Percentiles rank a stretch among this genome's conserved stretches.
phyloP scores from a whole-genome alignment of 169 alveolate species.

The Eimeria tenella region DNA sequence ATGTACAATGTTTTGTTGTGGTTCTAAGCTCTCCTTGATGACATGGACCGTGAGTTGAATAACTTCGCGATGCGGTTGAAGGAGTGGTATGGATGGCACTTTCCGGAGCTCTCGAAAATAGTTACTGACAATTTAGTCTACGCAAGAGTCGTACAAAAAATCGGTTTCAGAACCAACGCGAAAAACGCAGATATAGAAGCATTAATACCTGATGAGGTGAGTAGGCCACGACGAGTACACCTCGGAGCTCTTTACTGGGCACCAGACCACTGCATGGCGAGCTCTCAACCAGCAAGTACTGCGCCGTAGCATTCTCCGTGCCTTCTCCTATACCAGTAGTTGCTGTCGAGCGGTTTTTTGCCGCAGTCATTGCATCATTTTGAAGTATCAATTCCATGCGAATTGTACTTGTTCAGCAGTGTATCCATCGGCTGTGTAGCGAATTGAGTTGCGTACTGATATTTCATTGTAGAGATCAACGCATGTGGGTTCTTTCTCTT shows the following conservation, averaged over 20 bases:
- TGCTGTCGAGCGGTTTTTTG: too few species aligned
- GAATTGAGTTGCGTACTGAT: neutral
- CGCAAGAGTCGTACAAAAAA: constrained; percentile 86
- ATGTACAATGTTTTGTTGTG: neutral
- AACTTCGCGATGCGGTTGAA: constrained; percentile 99
- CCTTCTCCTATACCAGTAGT: too few species aligned
- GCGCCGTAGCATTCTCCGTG: too few species aligned
- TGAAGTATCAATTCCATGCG: too few species aligned
- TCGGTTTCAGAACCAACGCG: constrained; percentile 76
- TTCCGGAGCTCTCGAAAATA: constrained; percentile 99
- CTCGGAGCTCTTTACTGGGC: neutral
- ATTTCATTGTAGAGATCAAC: too few species aligned
- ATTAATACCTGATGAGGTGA: constrained; percentile 58
- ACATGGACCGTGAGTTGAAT: constrained; percentile 98
- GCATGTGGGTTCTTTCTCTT: too few species aligned
- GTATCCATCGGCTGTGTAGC: too few species aligned
- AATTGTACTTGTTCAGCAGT: too few species aligned
- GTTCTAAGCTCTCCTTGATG: constrained; percentile 55
- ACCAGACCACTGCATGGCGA: too few species aligned
- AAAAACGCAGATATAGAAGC: constrained; percentile 41
- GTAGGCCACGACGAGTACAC: neutral
- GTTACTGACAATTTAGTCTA: constrained; percentile 94
- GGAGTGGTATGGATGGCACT: constrained; percentile 99
- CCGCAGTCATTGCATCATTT: too few species aligned
- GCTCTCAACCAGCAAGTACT: too few species aligned